Conservation (phyloP, 768 basidiomycete species). For the Rhizopogon rudus region DNA sequence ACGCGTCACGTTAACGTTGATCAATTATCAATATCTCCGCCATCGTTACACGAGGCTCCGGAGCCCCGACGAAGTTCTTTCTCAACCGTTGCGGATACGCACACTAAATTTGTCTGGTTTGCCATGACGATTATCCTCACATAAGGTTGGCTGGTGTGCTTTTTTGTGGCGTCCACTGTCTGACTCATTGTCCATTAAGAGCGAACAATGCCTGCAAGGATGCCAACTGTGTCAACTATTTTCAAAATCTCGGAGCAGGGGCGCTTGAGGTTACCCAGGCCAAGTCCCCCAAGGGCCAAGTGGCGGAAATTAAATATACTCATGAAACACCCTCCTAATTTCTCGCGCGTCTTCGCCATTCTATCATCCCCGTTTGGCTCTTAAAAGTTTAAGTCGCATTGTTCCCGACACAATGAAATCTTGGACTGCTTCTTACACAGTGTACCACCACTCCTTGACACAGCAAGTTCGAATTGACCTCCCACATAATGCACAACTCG, state of each 20-base stretch:
- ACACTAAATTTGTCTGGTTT: not conserved
- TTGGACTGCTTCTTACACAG: too few relatives aligned
- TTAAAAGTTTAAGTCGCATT: too few relatives aligned
- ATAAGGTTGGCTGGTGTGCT: not conserved
- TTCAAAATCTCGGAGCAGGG: too few relatives aligned
- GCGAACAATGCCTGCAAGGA: not conserved
- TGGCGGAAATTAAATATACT: not conserved
- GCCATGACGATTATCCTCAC: not conserved
- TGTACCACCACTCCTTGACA: too few relatives aligned
- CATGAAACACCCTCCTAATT: not conserved
- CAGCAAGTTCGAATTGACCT: too few relatives aligned
- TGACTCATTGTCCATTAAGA: not conserved
- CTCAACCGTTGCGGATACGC: not conserved
- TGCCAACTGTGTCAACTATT: too few relatives aligned
- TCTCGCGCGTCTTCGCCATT: too few relatives aligned
- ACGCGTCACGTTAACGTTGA: not conserved
- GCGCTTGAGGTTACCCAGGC: not conserved
- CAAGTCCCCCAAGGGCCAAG: not conserved
- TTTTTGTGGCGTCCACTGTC: too few relatives aligned
- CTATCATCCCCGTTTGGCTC: too few relatives aligned
- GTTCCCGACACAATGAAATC: too few relatives aligned
- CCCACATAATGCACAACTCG: too few relatives aligned
- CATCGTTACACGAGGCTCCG: constrained; percentile 29
- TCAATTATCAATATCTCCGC: constrained; percentile 10
- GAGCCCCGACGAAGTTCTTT: not conserved